Percentiles rank a stretch among this genome's conserved stretches.
These are phyloP conservation scores for Hebeloma cylindrosporum DNA, from an alignment of 768 basidiomycete genomes.

Conservation along the genomic window DNA sequence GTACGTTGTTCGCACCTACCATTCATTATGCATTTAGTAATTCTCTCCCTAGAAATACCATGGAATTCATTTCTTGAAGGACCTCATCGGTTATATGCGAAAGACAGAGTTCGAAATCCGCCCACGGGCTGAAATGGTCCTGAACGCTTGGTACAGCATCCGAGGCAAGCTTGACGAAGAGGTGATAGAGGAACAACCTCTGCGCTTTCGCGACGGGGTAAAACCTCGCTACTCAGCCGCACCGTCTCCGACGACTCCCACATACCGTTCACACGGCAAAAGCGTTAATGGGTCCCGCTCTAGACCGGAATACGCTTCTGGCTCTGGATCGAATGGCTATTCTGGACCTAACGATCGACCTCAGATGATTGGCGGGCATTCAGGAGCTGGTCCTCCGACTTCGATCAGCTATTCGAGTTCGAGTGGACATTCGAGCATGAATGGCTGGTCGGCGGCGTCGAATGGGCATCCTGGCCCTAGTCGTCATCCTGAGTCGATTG, in stretches of 20 bases:
- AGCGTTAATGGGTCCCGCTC: no score
- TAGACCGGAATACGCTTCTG: no score
- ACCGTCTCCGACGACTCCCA: slow-evolving; percentile 7
- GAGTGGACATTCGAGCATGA: no score
- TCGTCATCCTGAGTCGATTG: no score
- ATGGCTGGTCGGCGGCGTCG: no score
- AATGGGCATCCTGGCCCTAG: no score
- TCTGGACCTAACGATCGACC: no score
- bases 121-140: slow-evolving; percentile 22
- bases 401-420: no score
- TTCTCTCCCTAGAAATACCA: slow-evolving; percentile 21
- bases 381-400: no score
- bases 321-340: no score
- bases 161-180: slow-evolving; percentile 17
- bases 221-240: slow-evolving; percentile 11
- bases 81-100: slow-evolving; percentile 28
- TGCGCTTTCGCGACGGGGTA: slow-evolving; percentile 11
- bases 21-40: background rate
- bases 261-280: no score
- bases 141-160: slow-evolving; percentile 25
- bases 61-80: slow-evolving; percentile 26
- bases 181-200: slow-evolving; percentile 11
- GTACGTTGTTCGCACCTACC: slow-evolving; percentile 9
- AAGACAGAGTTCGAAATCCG: slow-evolving; percentile 22
- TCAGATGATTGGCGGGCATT: no score